Evolutionary conservation across 768 basidiomycete species (phyloP).

Genomic region (Boletus sp.): DNA sequence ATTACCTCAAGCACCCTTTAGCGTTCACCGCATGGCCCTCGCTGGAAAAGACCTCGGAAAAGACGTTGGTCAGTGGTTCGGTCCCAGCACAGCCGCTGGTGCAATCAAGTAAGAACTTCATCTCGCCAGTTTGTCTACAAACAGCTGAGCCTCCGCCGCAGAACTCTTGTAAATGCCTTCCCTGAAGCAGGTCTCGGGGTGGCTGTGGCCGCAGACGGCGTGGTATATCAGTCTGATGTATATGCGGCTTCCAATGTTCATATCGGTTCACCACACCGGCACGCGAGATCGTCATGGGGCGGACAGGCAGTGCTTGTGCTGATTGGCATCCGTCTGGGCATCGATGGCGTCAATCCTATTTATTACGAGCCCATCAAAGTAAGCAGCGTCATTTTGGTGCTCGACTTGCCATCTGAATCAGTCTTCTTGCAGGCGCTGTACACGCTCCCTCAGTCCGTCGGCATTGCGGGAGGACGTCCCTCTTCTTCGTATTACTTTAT

Average conservation of each 20-base stretch:
- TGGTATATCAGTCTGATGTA: conserved; percentile 83
- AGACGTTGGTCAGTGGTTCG: conserved; percentile 97
- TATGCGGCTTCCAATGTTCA: conserved; percentile 62
- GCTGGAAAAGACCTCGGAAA: conserved; percentile 94
- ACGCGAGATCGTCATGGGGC: conserved; percentile 60
- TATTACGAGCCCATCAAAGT: conserved; percentile 88
- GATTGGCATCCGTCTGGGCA: conserved; percentile 80
- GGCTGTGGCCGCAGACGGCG: conserved; percentile 77
- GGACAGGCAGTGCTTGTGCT: conserved; percentile 82
- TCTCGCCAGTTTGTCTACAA: not conserved
- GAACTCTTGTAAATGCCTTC: conserved; percentile 74
- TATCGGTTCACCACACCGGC: conserved; percentile 29
- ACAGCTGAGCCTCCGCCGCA: conserved; percentile 29
- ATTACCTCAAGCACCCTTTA: conserved; percentile 80
- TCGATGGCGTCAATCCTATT: conserved; percentile 93
- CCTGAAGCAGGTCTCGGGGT: conserved; percentile 81
- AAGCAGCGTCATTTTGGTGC: conserved; percentile 9
- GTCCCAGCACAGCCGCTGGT: conserved; percentile 95
- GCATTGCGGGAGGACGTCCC: conserved; percentile 94
- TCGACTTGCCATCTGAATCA: not conserved
- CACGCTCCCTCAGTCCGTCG: conserved; percentile 92
- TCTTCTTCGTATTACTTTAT: conserved; percentile 99
- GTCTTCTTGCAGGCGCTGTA: conserved; percentile 63
- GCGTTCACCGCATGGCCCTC: conserved; percentile 93
- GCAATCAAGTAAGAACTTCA: conserved; percentile 72